phyloP scores from a whole-genome alignment of 345 rosid genomes.

The Conringia planisiliqua region DNA sequence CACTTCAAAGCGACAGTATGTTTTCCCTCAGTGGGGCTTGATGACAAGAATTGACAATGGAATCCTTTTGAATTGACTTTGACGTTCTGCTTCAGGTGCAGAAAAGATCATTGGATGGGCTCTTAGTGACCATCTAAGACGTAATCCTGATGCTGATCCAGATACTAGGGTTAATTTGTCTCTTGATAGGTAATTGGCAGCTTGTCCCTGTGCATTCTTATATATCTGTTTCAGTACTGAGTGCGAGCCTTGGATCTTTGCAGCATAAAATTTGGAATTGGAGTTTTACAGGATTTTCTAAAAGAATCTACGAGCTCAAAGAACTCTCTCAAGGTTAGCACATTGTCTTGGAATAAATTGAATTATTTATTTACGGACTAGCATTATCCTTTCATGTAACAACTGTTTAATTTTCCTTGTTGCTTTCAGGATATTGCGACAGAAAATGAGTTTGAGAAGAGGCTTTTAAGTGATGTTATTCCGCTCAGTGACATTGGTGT shows the following conservation, averaged over 20 bases:
- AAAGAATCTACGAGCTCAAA: slow-evolving; percentile 75
- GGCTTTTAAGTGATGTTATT: slow-evolving; percentile 74
- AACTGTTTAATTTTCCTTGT: background rate
- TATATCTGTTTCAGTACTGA: slow-evolving; percentile 1
- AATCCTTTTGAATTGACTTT: background rate
- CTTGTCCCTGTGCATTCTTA: background rate
- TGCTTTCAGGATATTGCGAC: slow-evolving; percentile 69
- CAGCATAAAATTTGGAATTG: slow-evolving; percentile 77
- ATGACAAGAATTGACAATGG: background rate
- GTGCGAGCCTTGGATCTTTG: slow-evolving; percentile 29
- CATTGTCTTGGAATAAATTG: background rate
- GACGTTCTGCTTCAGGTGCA: slow-evolving; percentile 49
- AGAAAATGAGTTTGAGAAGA: slow-evolving; percentile 82
- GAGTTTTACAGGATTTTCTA: slow-evolving; percentile 58
- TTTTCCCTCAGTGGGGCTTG: slow-evolving; percentile 1
- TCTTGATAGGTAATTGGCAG: slow-evolving; percentile 58
- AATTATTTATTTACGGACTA: background rate
- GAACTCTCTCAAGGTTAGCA: slow-evolving; percentile 59
- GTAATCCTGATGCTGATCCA: slow-evolving; percentile 56
- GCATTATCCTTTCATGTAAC: background rate
- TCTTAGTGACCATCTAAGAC: slow-evolving; percentile 71
- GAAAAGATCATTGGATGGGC: slow-evolving; percentile 91
- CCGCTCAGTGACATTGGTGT: slow-evolving; percentile 87
- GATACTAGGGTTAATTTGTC: slow-evolving; percentile 51
- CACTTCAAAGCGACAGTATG: slow-evolving; percentile 75